Percentiles rank a stretch among this genome's conserved stretches.
Evolutionary conservation across 2,329 filamentous ascomycete genomes (phyloP).

Genomic region (Exophiala sp.): DNA sequence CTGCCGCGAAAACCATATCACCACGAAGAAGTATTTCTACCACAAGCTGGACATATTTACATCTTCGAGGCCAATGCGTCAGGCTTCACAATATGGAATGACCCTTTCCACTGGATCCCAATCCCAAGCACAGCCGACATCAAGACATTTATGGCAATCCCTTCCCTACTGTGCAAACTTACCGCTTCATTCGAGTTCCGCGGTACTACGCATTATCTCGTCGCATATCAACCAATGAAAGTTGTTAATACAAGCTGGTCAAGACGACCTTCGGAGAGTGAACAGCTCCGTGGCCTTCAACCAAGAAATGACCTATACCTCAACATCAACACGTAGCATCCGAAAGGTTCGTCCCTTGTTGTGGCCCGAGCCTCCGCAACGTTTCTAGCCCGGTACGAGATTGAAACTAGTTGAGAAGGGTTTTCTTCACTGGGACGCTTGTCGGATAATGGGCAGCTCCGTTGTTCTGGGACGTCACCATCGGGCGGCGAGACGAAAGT

Average conservation of each 20-base stretch:
- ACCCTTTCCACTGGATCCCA: background rate
- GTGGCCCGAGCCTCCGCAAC: background rate
- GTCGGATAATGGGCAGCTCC: background rate
- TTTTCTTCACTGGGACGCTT: background rate
- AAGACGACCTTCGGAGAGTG: background rate
- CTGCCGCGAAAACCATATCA: background rate
- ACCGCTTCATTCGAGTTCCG: background rate
- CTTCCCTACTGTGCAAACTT: background rate
- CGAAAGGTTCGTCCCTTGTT: background rate
- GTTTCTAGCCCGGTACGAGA: background rate
- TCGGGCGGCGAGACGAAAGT: background rate
- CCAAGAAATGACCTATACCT: background rate
- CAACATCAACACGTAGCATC: background rate
- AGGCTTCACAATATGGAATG: background rate
- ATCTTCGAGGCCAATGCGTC: background rate
- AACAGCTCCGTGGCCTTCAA: background rate
- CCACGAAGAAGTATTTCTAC: background rate
- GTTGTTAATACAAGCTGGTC: background rate
- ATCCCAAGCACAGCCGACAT: background rate
- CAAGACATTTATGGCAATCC: background rate
- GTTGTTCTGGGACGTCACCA: background rate
- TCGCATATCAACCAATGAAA: background rate
- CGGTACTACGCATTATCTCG: background rate
- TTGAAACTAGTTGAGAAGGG: background rate
- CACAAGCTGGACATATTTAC: background rate